Evolutionary conservation across 352 stramenopile genomes (phyloP).

Genomic region (Pythium plurisporium): DNA sequence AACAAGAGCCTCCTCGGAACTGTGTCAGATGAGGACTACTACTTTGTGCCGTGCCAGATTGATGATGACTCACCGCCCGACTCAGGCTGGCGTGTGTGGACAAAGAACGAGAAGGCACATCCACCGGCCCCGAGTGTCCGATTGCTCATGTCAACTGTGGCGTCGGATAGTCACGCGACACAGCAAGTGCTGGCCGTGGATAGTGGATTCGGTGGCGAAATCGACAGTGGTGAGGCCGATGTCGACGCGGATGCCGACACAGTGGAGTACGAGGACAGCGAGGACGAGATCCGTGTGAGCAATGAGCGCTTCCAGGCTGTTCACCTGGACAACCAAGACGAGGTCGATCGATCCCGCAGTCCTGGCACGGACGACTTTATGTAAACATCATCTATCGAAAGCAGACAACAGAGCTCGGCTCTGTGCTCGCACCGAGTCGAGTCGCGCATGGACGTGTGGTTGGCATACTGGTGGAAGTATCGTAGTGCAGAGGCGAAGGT

Average conservation of each 20-base stretch:
- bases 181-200: slow-evolving; percentile 4
- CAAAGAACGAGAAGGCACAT: slow-evolving; percentile 80
- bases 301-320: slow-evolving; percentile 88
- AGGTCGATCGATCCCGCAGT: slow-evolving; percentile 34
- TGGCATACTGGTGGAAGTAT: no score
- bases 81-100: slow-evolving; percentile 82
- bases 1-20: slow-evolving; percentile 84
- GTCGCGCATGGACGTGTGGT: no score
- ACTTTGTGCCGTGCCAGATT: slow-evolving; percentile 79
- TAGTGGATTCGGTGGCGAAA: slow-evolving; percentile 24
- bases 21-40: slow-evolving; percentile 85
- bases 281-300: slow-evolving; percentile 87
- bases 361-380: slow-evolving; percentile 78
- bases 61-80: slow-evolving; percentile 75
- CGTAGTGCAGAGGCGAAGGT: no score
- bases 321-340: slow-evolving; percentile 81
- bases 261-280: slow-evolving; percentile 87
- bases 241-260: slow-evolving; percentile 75
- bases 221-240: slow-evolving; percentile 28
- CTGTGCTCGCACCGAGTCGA: no score
- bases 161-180: slow-evolving; percentile 10
- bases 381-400: slow-evolving; percentile 26
- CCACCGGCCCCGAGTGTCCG: slow-evolving; percentile 58
- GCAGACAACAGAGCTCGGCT: not conserved
- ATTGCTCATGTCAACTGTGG: slow-evolving; percentile 60